Base-by-base conservation (phyloP, 2,329 filamentous ascomycete species). In the Xylariaceae sp. region DNA sequence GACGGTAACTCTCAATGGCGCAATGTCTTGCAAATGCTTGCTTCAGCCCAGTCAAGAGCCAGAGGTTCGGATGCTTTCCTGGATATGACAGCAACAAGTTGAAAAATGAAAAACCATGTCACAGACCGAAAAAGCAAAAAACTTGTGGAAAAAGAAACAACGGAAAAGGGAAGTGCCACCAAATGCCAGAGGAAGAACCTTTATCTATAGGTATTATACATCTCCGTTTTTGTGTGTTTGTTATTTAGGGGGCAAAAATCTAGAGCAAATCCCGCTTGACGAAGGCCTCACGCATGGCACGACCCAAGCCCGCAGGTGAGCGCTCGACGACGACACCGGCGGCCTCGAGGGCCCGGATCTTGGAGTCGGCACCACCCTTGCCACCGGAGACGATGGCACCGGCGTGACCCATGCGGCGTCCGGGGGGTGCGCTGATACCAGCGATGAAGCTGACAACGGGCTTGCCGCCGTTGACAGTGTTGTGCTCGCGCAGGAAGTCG, bases 401-500 rank as follows among this genome's bases (percentile, higher is more conserved):
- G 68, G 94, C 94, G 83, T 99, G 94, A 70, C 94, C 94, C 94
- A 97, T 99, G 77, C 94, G 88, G 76, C 94, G 87, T 73, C 94
- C 94, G 39, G 94, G 92, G 58, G 94, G 94, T 67, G 94, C 94
- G 69, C 90, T 96, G 80, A 99, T 97, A 80, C 94, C 94, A 67
- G 94, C 94, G 72, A 97, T 97, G 80, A 99, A 99, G 78, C 89
- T 91, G 71, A 97, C 94, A 62, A 96, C 92, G 72, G 94, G 94
- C 87, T 97, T 99, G 73, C 83, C 83, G 61, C 82, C 82, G 78
- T 92, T 89, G 76, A 87, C 81, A 62, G 87, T 92, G 85, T 99
- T 97, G 83, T 94, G 85, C 75, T 86, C 82, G 82, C 89, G 91
- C 74, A 97, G 80, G 84, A 95, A 99, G 72, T 97, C 94, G 71